Evolutionary conservation across 257 asterid genomes (phyloP).

Genomic region (Gentiana straminea): DNA sequence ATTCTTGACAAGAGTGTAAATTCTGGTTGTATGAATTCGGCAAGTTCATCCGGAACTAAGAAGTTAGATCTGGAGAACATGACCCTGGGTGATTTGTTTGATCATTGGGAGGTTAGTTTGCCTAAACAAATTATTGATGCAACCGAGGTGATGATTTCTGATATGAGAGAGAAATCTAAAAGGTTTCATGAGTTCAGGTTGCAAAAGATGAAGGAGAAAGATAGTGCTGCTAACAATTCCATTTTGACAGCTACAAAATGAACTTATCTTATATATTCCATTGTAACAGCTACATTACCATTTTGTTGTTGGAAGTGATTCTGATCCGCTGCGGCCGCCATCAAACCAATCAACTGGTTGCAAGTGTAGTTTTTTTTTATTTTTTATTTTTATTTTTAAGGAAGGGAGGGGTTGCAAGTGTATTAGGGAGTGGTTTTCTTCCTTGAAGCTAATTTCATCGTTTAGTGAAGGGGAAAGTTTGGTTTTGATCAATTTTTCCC

Average conservation of each 20-base stretch:
- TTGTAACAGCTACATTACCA: no score
- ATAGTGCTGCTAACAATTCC: constrained; percentile 3
- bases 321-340: no score
- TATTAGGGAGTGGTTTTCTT: no score
- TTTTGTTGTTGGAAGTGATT: no score
- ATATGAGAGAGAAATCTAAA: constrained; percentile 47
- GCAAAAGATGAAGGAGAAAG: constrained; percentile 37
- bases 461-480: no score
- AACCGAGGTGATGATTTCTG: constrained; percentile 51
- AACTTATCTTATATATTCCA: neutral
- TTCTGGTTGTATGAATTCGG: constrained; percentile 6
- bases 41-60: constrained; percentile 25
- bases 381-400: no score
- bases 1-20: constrained; percentile 7
- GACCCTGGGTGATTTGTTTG: constrained; percentile 65
- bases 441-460: no score
- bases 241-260: neutral
- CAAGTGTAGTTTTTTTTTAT: no score
- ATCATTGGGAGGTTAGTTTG: constrained; percentile 36
- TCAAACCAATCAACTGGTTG: no score
- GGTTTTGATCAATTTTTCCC: no score
- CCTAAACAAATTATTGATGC: constrained; percentile 52
- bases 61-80: constrained; percentile 42
- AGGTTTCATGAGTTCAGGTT: constrained; percentile 40
- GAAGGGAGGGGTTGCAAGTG: no score